Base-by-base conservation (phyloP, 2,329 filamentous ascomycete genomes). In the Rasamsonia emersonii region DNA sequence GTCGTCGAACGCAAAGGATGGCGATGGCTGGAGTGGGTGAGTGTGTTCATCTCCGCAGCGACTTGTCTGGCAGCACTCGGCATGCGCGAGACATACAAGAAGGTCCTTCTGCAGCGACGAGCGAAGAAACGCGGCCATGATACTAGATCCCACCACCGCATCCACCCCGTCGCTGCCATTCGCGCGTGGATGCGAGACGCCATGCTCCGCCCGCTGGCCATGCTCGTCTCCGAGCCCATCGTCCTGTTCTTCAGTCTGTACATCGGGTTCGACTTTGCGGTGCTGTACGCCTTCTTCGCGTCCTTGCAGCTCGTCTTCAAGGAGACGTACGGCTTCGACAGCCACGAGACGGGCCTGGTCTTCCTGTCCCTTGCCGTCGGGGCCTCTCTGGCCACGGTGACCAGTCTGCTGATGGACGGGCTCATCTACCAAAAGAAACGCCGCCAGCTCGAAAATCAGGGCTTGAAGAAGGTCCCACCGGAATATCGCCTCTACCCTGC, bases 301-400 rank as follows among this genome's bases (percentile, higher is more conserved):
- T 20, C 35, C 6, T 30, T 28, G 19, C 35, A 24, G 3, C 7
- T 33, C 9, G 26, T 33, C 9, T 37, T 29, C 19, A 79, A 74
- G 72, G 67, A 68, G 4, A 79, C 78, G 50, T 78, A 68, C 51
- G 64, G 66, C 2, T 76, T 73, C 1, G 67, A 68, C 2, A 72
- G 78, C 33, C 62, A 61, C 17, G 68, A 70, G 28, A 71, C 63
- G 9, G 41, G 46, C 3, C 38, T 50, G 5, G 35, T 37, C 2
- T 47, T 47, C 27, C 79, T 93, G 44, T 84, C 82, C 34, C 81
- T 93, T 73, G 74, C 86, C 30, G 42, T 68, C 3, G 83, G 83
- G 24, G 73, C 82, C 53, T 35, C 84, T 4, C 51, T 83, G 28
- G 79, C 38, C 8, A 33, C 36, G 3, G 10, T 36, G 11, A 36